These are phyloP conservation scores for Leccinum olivaceopallidum DNA, from an alignment of 768 basidiomycete genomes.

Conservation along the genomic window DNA sequence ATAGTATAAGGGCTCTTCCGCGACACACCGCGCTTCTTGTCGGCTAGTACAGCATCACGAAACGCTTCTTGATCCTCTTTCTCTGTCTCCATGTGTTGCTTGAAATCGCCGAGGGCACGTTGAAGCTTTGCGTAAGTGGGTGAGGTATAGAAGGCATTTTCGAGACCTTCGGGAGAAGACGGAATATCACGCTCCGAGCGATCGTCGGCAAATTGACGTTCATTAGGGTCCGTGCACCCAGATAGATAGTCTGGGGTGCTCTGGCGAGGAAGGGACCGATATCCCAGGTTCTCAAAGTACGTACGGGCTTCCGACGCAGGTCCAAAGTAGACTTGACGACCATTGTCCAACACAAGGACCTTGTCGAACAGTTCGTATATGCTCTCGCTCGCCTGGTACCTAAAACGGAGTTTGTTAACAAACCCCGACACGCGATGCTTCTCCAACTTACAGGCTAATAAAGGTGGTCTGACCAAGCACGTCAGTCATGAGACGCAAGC, in stretches of 20 bases:
- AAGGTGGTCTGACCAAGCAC: slow-evolving; percentile 79
- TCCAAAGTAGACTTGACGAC: slow-evolving; percentile 82
- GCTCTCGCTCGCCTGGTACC: slow-evolving; percentile 80
- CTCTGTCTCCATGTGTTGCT: slow-evolving; percentile 54
- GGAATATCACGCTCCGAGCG: slow-evolving; percentile 56
- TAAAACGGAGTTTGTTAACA: slow-evolving; percentile 19
- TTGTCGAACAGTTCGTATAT: slow-evolving; percentile 85
- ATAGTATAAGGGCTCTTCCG: slow-evolving; percentile 83
- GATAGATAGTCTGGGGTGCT: slow-evolving; percentile 86
- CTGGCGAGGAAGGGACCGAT: slow-evolving; percentile 74
- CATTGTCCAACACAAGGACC: slow-evolving; percentile 79
- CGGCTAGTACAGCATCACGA: slow-evolving; percentile 68
- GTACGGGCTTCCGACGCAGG: slow-evolving; percentile 67
- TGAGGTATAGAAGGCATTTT: slow-evolving; percentile 58
- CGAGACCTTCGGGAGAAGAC: slow-evolving; percentile 66
- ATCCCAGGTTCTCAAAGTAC: slow-evolving; percentile 80
- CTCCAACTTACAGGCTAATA: slow-evolving; percentile 59
- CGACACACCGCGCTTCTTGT: slow-evolving; percentile 78
- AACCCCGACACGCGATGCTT: not conserved
- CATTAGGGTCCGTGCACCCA: slow-evolving; percentile 81
- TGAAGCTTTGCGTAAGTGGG: slow-evolving; percentile 43
- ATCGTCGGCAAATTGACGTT: slow-evolving; percentile 74
- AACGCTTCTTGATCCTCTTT: slow-evolving; percentile 74
- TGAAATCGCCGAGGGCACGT: slow-evolving; percentile 57
- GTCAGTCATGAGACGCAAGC: slow-evolving; percentile 81